phyloP scores from a whole-genome alignment of 768 basidiomycete genomes.

The Xerocomellus chrysenteron region DNA sequence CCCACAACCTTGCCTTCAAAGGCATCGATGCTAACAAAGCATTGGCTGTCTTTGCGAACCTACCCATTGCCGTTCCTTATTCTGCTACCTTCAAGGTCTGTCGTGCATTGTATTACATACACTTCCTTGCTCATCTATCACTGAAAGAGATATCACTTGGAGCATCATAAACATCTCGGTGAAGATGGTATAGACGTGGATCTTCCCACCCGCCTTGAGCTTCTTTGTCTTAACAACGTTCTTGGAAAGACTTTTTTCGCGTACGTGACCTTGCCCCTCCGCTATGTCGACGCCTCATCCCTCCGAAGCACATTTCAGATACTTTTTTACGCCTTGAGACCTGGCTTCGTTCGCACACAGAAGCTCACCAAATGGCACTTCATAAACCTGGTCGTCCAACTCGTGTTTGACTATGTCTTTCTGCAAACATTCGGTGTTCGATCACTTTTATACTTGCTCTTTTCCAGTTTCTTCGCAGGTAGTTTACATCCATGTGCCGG shows the following conservation, averaged over 20 bases:
- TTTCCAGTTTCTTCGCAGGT: slow-evolving; percentile 94
- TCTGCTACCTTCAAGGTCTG: slow-evolving; percentile 90
- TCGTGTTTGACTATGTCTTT: slow-evolving; percentile 71
- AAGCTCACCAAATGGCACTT: slow-evolving; percentile 81
- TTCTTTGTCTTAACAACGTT: slow-evolving; percentile 88
- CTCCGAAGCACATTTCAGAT: slow-evolving; percentile 90
- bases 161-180: slow-evolving; percentile 94
- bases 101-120: neutral
- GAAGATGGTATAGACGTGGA: slow-evolving; percentile 97
- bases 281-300: slow-evolving; percentile 6
- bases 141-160: slow-evolving; percentile 82
- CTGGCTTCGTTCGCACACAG: slow-evolving; percentile 87
- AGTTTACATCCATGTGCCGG: slow-evolving; percentile 94
- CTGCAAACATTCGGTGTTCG: slow-evolving; percentile 44
- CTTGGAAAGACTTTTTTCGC: slow-evolving; percentile 98
- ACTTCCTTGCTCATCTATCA: slow-evolving; percentile 3
- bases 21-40: slow-evolving; percentile 80
- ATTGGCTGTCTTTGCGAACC: slow-evolving; percentile 86
- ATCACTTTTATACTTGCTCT: slow-evolving; percentile 77
- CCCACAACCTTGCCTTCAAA: slow-evolving; percentile 93
- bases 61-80: slow-evolving; percentile 94
- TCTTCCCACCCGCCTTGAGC: slow-evolving; percentile 83
- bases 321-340: slow-evolving; percentile 95
- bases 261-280: slow-evolving; percentile 43
- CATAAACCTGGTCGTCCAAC: slow-evolving; percentile 68